A percentile compares a stretch with the other conserved stretches of the same genome.
Evolutionary conservation across 2,329 filamentous ascomycete genomes (phyloP).

Genomic region (Arthrobotrys entomopaga): DNA sequence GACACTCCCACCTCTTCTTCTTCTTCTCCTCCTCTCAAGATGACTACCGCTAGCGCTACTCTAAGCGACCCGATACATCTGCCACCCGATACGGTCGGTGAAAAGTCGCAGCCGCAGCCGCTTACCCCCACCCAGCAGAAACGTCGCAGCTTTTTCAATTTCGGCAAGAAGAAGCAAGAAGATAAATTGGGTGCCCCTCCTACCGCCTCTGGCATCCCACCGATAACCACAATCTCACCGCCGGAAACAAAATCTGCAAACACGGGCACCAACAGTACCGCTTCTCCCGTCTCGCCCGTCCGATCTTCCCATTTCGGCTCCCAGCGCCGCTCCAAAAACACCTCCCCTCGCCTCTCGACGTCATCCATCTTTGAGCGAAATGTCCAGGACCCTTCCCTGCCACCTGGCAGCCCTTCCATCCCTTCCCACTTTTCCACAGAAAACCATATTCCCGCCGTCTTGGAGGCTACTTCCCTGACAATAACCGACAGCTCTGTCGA

Average conservation of each 20-base stretch:
- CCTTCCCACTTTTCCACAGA: slow-evolving; percentile 93
- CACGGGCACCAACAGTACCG: slow-evolving; percentile 47
- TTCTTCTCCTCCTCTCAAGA: slow-evolving; percentile 12
- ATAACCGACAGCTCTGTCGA: slow-evolving; percentile 88
- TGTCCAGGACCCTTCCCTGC: slow-evolving; percentile 70
- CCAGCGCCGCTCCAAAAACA: slow-evolving; percentile 50
- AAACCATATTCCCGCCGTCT: slow-evolving; percentile 88
- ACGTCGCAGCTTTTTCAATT: slow-evolving; percentile 66
- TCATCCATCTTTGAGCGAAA: slow-evolving; percentile 85
- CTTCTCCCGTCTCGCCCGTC: slow-evolving; percentile 71
- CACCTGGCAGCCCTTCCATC: slow-evolving; percentile 79
- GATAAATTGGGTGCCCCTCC: slow-evolving; percentile 59
- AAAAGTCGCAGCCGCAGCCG: slow-evolving; percentile 54
- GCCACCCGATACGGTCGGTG: slow-evolving; percentile 46
- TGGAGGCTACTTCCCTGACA: slow-evolving; percentile 89
- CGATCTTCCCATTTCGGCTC: slow-evolving; percentile 66
- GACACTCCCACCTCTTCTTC: slow-evolving; percentile 4
- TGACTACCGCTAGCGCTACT: slow-evolving; percentile 44
- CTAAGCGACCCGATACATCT: slow-evolving; percentile 50
- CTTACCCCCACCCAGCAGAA: slow-evolving; percentile 51
- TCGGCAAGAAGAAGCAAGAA: slow-evolving; percentile 71
- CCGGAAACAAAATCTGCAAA: slow-evolving; percentile 36
- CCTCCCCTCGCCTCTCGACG: slow-evolving; percentile 65
- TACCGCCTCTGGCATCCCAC: slow-evolving; percentile 59
- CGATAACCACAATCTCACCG: slow-evolving; percentile 62